Conservation (phyloP, 257 asterid genomes). For the Fraxinus anomala region DNA sequence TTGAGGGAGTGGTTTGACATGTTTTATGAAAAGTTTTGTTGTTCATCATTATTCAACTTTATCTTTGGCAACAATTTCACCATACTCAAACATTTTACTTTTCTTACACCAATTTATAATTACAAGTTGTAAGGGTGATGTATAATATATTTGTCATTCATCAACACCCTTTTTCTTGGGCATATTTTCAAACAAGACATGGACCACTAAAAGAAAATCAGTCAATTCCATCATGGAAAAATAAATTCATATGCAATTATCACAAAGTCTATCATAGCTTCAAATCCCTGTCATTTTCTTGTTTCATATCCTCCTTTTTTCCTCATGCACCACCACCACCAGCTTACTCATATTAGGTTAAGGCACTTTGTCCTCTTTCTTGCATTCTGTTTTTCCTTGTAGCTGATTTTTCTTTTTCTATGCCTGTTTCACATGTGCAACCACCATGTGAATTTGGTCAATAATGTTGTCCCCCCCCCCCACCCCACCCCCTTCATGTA, state of each 20-base stretch:
- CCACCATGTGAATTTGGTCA: conserved; percentile 41
- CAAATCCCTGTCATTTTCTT: conserved; percentile 1
- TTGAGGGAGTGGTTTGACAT: no score
- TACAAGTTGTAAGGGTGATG: neutral
- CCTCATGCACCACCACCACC: conserved; percentile 8
- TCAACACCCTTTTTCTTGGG: neutral
- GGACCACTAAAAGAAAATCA: neutral
- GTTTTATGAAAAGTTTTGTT: no score
- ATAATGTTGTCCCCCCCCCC: conserved; percentile 26
- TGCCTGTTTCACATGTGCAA: conserved; percentile 25
- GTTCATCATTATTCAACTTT: neutral
- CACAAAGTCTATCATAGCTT: neutral
- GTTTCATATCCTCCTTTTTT: conserved; percentile 13
- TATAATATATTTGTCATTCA: neutral
- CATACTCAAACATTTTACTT: neutral
- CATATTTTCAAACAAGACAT: neutral
- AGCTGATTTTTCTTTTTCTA: conserved; percentile 6
- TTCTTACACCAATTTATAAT: neutral
- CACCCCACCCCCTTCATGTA: conserved; percentile 6
- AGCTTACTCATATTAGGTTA: conserved; percentile 12
- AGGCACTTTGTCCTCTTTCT: conserved; percentile 22
- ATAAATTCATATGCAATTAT: neutral
- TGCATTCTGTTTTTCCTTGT: neutral
- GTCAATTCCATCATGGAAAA: neutral
- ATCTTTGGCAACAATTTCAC: neutral